Conservation (phyloP, 495 filamentous ascomycete genomes). For the Aspergillus nanangensis region DNA sequence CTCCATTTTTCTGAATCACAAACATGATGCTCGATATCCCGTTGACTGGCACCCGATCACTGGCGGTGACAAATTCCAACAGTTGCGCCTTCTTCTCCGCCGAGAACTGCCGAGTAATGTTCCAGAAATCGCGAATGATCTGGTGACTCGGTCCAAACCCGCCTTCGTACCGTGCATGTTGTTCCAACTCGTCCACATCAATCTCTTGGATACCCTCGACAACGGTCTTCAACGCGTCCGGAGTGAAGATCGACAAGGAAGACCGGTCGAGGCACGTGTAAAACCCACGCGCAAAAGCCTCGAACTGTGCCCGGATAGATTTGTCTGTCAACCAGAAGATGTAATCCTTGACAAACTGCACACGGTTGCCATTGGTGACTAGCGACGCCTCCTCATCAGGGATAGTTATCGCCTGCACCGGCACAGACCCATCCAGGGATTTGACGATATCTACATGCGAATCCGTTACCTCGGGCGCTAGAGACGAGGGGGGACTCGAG, state of each 20-base stretch:
- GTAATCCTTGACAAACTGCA: constrained; percentile 81
- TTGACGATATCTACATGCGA: constrained; percentile 16
- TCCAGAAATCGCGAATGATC: constrained; percentile 79
- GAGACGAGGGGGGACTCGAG: constrained; percentile 21
- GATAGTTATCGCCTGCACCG: constrained; percentile 19
- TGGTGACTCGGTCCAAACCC: constrained; percentile 66
- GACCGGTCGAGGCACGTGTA: constrained; percentile 65
- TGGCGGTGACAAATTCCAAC: constrained; percentile 92
- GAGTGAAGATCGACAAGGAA: constrained; percentile 66
- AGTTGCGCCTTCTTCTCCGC: constrained; percentile 62
- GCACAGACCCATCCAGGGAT: constrained; percentile 11
- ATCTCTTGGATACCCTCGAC: constrained; percentile 81
- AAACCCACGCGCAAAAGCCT: constrained; percentile 82
- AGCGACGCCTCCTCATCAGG: constrained; percentile 32
- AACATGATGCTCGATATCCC: constrained; percentile 78
- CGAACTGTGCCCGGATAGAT: constrained; percentile 70
- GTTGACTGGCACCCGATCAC: constrained; percentile 82
- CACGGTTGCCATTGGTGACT: constrained; percentile 74
- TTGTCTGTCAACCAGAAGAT: constrained; percentile 77
- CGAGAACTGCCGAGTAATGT: constrained; percentile 61
- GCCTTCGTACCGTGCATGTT: constrained; percentile 66
- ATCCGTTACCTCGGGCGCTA: constrained; percentile 19
- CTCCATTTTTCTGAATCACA: constrained; percentile 73
- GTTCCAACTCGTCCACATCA: constrained; percentile 64
- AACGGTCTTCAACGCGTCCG: constrained; percentile 64